phyloP scores from a whole-genome alignment of 805 yeast genomes.

The Starmerella kuoi region DNA sequence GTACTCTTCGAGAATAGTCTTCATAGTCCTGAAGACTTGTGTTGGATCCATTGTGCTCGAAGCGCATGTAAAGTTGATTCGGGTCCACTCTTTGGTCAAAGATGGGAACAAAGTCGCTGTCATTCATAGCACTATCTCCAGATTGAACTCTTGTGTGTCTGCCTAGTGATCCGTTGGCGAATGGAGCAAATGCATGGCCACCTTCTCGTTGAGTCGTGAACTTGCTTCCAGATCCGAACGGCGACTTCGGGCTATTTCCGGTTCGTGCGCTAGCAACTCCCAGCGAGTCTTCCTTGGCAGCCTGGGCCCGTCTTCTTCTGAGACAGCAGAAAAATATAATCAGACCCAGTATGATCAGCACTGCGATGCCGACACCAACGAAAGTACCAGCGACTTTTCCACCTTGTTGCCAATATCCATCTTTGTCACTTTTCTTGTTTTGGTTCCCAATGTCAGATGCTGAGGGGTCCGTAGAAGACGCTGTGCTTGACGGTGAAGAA shows the following conservation, averaged over 20 bases:
- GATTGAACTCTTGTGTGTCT: slow-evolving; percentile 5
- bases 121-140: slow-evolving; percentile 19
- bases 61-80: slow-evolving; percentile 37
- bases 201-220: neutral
- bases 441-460: neutral
- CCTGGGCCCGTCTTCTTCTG: slow-evolving; percentile 18
- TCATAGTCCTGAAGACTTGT: slow-evolving; percentile 42
- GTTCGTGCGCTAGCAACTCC: neutral
- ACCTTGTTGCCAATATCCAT: slow-evolving; percentile 45
- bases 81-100: slow-evolving; percentile 59
- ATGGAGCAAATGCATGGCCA: slow-evolving; percentile 14
- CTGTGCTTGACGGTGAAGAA: slow-evolving; percentile 1
- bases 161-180: slow-evolving; percentile 10
- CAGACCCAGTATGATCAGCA: slow-evolving; percentile 35
- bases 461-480: neutral
- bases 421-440: neutral
- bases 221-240: neutral
- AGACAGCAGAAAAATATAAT: slow-evolving; percentile 31
- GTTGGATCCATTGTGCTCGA: slow-evolving; percentile 37
- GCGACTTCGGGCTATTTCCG: neutral
- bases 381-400: slow-evolving; percentile 83
- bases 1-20: slow-evolving; percentile 46
- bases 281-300: neutral
- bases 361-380: slow-evolving; percentile 57
- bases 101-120: slow-evolving; percentile 28